Evolutionary conservation across 2,329 filamentous ascomycete genomes (phyloP), one percentile per base, ranked within the genome.

Genomic region (Verticillium longisporum): DNA sequence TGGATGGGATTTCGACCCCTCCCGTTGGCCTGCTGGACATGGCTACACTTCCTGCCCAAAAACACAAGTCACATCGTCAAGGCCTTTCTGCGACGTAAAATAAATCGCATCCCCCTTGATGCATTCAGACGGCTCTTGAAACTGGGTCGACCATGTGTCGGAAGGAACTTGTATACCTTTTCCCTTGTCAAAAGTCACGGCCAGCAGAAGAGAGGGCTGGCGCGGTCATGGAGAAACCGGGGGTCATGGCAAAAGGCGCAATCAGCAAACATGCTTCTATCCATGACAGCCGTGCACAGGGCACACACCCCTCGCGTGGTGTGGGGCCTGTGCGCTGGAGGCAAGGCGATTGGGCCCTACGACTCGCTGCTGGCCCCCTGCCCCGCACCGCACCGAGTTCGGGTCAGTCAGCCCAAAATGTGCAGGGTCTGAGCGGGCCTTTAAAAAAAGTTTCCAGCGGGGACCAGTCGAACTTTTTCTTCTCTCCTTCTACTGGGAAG

Each of bases 401-500:
- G 11, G 38, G 38, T 15, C 38, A 41, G 38, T 41, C 38, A 41
- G 38, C 38, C 3, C 18, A 50, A 18, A 21, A 50, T 18, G 45
- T 50, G 45, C 45, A 50, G 45, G 45, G 45, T 50, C 45, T 50
- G 45, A n/a, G 45, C 18, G 18, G 21, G 45, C 45, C 45, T 50
- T 50, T 50, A 50, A 50, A 50, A 36, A 50, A 50, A 50, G 45
- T 50, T 50, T 50, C 45, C 45, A 50, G 45, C 9, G n/a, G 45
- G 38, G 45, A 11, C 45, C 45, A 21, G 45, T 26, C 18, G 67
- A 68, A 67, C 65, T 64, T 72, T 73, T 71, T 72, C 69, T 69
- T 74, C 71, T 72, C 77, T 78, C 74, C 72, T 78, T 80, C 74
- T 76, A 77, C 77, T 75, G 80, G 80, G 80, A 81, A 81, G 80